Evolutionary conservation across 331 rosid species (phyloP).

Genomic region (Malus hybrid): DNA sequence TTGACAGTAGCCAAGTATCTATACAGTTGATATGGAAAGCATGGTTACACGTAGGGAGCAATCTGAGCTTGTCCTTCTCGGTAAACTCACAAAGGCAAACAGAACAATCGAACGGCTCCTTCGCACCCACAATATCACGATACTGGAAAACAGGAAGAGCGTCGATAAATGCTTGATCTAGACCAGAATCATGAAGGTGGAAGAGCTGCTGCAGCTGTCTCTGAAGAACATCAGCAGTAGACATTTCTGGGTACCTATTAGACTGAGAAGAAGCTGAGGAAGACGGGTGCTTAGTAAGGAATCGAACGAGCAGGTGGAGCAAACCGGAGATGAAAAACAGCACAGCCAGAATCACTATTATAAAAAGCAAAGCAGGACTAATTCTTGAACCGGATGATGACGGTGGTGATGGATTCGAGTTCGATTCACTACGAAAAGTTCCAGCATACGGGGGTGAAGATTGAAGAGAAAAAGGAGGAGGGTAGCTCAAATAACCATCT

Average conservation of each 20-base stretch:
- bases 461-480: slow-evolving; percentile 43
- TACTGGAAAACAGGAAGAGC: slow-evolving; percentile 97
- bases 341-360: slow-evolving; percentile 87
- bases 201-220: slow-evolving; percentile 95
- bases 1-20: slow-evolving; percentile 96
- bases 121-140: slow-evolving; percentile 78
- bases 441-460: slow-evolving; percentile 37
- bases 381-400: slow-evolving; percentile 69
- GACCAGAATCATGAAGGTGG: slow-evolving; percentile 95
- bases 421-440: slow-evolving; percentile 35
- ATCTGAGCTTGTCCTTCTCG: slow-evolving; percentile 78
- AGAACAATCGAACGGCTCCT: slow-evolving; percentile 92
- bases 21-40: slow-evolving; percentile 90
- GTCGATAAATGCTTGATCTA: slow-evolving; percentile 94
- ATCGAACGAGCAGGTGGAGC: slow-evolving; percentile 93
- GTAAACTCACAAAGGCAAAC: slow-evolving; percentile 89
- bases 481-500: slow-evolving; percentile 60
- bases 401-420: slow-evolving; percentile 27
- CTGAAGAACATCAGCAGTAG: slow-evolving; percentile 84
- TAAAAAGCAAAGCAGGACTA: slow-evolving; percentile 92
- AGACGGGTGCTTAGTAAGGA: slow-evolving; percentile 78
- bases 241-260: slow-evolving; percentile 60
- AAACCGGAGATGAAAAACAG: slow-evolving; percentile 88
- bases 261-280: slow-evolving; percentile 55
- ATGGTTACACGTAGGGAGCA: slow-evolving; percentile 94